A percentile compares a stretch with the other conserved stretches of the same genome.
Conservation (phyloP, 192 early-diverging fungal species). For the Coemansia sp. region DNA sequence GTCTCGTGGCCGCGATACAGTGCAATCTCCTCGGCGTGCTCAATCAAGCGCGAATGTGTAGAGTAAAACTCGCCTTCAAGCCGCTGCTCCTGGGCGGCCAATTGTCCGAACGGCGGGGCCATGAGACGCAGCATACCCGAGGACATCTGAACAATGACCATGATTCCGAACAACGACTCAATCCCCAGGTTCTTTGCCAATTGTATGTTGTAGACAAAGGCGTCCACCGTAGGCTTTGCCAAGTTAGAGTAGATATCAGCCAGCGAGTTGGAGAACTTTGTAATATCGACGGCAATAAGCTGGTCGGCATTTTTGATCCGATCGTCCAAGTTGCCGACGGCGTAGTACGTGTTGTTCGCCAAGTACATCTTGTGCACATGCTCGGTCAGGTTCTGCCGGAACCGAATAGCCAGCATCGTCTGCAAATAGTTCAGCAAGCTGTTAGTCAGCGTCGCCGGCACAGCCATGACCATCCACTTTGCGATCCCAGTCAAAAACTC, state of each 20-base stretch:
- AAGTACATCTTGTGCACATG: slow-evolving; percentile 88
- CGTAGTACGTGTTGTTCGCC: slow-evolving; percentile 91
- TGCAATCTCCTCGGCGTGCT: slow-evolving; percentile 96
- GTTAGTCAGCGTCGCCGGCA: slow-evolving; percentile 97
- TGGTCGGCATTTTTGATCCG: slow-evolving; percentile 92
- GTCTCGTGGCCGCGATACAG: slow-evolving; percentile 83
- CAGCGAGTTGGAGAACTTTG: slow-evolving; percentile 87
- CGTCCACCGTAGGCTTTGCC: slow-evolving; percentile 94
- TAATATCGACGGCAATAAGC: slow-evolving; percentile 86
- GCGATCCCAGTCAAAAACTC: slow-evolving; percentile 85
- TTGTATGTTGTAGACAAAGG: slow-evolving; percentile 90
- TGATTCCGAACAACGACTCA: slow-evolving; percentile 82
- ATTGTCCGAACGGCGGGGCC: slow-evolving; percentile 96
- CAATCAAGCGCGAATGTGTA: slow-evolving; percentile 91
- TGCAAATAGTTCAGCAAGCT: slow-evolving; percentile 84
- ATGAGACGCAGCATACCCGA: slow-evolving; percentile 77
- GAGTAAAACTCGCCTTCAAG: slow-evolving; percentile 95
- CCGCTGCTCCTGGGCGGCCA: slow-evolving; percentile 90
- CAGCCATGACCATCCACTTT: slow-evolving; percentile 91
- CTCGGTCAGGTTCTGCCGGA: slow-evolving; percentile 87
- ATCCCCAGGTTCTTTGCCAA: slow-evolving; percentile 84
- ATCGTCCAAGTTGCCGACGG: slow-evolving; percentile 91
- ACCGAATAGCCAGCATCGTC: slow-evolving; percentile 75
- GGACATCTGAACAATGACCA: slow-evolving; percentile 78
- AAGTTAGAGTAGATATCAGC: slow-evolving; percentile 92